Evolutionary conservation across 805 yeast genomes (phyloP).

Genomic region (Kluyveromyces nonfermentans): DNA sequence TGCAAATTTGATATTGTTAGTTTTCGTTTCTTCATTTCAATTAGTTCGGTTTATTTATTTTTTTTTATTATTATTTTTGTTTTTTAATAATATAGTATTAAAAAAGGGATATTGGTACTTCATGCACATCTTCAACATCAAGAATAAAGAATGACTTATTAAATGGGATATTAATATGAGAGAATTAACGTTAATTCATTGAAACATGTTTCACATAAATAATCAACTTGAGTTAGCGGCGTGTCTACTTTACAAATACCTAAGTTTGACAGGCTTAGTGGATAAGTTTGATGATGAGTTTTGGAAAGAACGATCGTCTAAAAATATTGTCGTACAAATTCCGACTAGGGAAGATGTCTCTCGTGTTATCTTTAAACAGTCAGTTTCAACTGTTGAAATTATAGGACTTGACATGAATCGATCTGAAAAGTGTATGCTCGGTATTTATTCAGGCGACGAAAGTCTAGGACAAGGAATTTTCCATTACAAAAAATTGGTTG

Average conservation of each 20-base stretch:
- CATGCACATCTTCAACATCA: no score
- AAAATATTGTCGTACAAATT: constrained; percentile 3
- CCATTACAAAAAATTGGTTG: constrained; percentile 10
- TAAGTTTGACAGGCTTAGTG: constrained; percentile 3
- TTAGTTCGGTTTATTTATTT: no score
- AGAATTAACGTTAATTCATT: no score
- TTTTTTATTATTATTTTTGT: no score
- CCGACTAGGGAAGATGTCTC: constrained; percentile 1
- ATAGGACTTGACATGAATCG: constrained; percentile 6
- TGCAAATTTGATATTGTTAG: no score
- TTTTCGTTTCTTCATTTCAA: no score
- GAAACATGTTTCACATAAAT: neutral
- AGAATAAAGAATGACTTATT: no score
- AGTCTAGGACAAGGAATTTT: constrained; percentile 12
- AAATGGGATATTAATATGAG: no score
- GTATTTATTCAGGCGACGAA: constrained; percentile 9
- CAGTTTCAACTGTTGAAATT: constrained; percentile 2
- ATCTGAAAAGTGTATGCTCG: constrained; percentile 12
- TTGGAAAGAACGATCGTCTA: constrained; percentile 3
- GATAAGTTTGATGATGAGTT: neutral
- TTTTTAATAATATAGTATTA: no score
- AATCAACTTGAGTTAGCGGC: constrained; percentile 8
- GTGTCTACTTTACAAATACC: constrained; percentile 5
- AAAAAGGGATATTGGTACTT: no score
- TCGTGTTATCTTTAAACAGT: neutral